A percentile compares a stretch with the other conserved stretches of the same genome.
phyloP scores from a whole-genome alignment of 148 eudicot species.

The Vaccinium corymbosum region DNA sequence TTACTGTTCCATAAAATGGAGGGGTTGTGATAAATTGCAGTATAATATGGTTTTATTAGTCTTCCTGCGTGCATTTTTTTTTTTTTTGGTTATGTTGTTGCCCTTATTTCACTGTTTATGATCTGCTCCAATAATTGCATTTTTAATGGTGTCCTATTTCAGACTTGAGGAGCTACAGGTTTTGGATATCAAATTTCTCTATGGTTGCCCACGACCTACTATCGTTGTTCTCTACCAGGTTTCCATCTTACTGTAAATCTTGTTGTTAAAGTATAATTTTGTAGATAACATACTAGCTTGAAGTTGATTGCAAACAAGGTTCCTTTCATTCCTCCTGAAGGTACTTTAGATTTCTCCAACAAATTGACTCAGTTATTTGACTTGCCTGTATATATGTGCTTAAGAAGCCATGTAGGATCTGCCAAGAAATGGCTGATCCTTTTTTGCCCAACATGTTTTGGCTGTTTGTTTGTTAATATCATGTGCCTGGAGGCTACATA shows the following conservation, averaged over 20 bases:
- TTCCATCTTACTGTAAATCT: background rate
- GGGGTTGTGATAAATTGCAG: background rate
- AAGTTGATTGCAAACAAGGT: background rate
- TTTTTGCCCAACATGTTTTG: background rate
- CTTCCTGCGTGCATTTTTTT: background rate
- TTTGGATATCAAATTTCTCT: constrained; percentile 93
- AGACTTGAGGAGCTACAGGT: constrained; percentile 99
- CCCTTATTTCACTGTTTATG: background rate
- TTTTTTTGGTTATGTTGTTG: background rate
- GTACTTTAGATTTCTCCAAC: constrained; percentile 10
- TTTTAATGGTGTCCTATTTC: constrained; percentile 17
- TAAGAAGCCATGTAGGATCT: background rate
- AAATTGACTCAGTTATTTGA: constrained; percentile 1
- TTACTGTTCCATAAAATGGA: background rate
- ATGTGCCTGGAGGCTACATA: background rate
- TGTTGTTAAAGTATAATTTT: background rate
- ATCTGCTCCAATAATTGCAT: background rate
- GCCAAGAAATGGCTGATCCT: background rate
- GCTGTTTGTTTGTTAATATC: background rate
- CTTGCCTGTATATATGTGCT: background rate
- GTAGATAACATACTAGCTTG: background rate
- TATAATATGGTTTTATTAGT: background rate
- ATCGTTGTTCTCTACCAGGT: constrained; percentile 98
- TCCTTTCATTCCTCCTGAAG: background rate
- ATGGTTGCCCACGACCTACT: constrained; percentile 84